These are phyloP conservation scores for Lasiosphaeria hispida DNA, from an alignment of 495 filamentous ascomycete species.

Conservation along the genomic window DNA sequence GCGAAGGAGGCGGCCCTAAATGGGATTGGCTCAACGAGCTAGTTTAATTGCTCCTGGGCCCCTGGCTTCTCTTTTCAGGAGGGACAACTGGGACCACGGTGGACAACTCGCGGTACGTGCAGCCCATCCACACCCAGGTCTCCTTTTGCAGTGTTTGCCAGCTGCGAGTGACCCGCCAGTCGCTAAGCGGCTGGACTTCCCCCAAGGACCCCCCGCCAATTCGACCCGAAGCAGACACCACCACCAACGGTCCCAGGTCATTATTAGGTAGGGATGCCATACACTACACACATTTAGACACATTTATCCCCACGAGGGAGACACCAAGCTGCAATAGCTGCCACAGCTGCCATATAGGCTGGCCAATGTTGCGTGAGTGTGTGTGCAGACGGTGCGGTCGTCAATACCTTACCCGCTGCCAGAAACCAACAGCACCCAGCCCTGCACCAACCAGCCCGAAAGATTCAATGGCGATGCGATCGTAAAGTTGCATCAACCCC, in stretches of 20 bases:
- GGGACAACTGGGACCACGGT: neutral
- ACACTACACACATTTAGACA: neutral
- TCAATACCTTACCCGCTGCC: too few relatives aligned
- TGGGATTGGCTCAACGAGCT: conserved; percentile 23
- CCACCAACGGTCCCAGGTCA: neutral
- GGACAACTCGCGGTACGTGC: conserved; percentile 2
- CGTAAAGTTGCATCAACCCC: too few relatives aligned
- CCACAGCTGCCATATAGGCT: neutral
- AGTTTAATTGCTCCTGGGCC: conserved; percentile 33
- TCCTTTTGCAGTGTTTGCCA: neutral
- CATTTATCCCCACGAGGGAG: conserved; percentile 15
- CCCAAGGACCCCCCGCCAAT: neutral
- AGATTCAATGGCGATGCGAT: too few relatives aligned
- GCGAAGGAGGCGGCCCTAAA: conserved; percentile 19
- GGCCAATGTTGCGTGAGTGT: neutral
- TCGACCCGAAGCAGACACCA: conserved; percentile 5
- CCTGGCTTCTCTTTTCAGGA: conserved; percentile 13
- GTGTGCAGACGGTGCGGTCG: too few relatives aligned
- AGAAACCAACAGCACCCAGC: too few relatives aligned
- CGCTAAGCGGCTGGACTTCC: neutral
- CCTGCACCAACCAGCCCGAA: too few relatives aligned
- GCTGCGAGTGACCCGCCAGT: neutral
- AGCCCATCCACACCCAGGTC: conserved; percentile 1
- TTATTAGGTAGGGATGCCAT: conserved; percentile 8
- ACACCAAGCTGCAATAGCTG: neutral